These are phyloP conservation scores for Lactarius psammicola DNA, from an alignment of 768 basidiomycete species.

Conservation along the genomic window DNA sequence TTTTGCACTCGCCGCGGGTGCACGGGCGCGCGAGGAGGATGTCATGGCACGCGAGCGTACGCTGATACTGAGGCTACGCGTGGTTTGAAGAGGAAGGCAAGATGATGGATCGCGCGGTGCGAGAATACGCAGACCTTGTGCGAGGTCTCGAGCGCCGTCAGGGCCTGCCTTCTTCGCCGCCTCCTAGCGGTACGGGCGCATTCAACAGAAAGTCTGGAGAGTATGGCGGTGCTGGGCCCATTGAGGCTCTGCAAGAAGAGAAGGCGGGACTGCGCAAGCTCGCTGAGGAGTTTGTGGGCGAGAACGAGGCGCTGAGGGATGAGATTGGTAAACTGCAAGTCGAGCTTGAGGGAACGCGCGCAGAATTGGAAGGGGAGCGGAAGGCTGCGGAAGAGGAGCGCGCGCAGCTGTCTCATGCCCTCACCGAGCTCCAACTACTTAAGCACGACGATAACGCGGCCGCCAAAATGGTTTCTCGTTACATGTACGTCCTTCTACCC, in stretches of 20 bases:
- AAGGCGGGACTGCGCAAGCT: slow-evolving; percentile 49
- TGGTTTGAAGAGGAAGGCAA: slow-evolving; percentile 56
- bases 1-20: slow-evolving; percentile 52
- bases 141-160: slow-evolving; percentile 55
- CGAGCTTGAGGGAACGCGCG: slow-evolving; percentile 44
- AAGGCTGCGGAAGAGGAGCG: slow-evolving; percentile 44
- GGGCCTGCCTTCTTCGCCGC: slow-evolving; percentile 28
- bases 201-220: slow-evolving; percentile 13
- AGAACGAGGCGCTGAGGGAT: slow-evolving; percentile 45
- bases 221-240: slow-evolving; percentile 25
- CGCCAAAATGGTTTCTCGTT: slow-evolving; percentile 79
- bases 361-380: slow-evolving; percentile 50
- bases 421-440: slow-evolving; percentile 53
- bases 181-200: slow-evolving; percentile 12
- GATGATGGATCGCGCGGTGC: slow-evolving; percentile 63
- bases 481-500: slow-evolving; percentile 56
- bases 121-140: slow-evolving; percentile 76
- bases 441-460: slow-evolving; percentile 70
- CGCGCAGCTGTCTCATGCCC: slow-evolving; percentile 44
- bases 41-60: slow-evolving; percentile 48
- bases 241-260: slow-evolving; percentile 44
- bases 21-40: slow-evolving; percentile 56
- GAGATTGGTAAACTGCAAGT: slow-evolving; percentile 48
- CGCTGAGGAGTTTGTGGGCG: slow-evolving; percentile 47
- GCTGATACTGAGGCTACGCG: slow-evolving; percentile 45